Evolutionary conservation across 495 filamentous ascomycete species (phyloP), one percentile per base, ranked within the genome.

Genomic region (Trichoderma virens): DNA sequence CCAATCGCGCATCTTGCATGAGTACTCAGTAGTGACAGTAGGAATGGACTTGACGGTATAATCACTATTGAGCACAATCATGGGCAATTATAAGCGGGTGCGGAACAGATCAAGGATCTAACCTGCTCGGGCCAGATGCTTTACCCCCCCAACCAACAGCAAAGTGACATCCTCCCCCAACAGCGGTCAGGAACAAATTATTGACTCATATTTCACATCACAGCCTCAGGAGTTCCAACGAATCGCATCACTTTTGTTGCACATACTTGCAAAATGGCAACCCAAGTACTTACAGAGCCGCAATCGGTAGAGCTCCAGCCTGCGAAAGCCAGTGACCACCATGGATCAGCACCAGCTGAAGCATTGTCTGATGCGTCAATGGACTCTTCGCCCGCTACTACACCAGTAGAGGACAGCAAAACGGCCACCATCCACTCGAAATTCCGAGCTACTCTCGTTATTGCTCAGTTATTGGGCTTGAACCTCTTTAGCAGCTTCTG

Each of bases 401-500:
- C 34, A 35, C 13, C 43, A 47, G 43, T 8, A 47, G 43, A 23
- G 11, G 38, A 41, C n/a, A n/a, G 18, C 43, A 47, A 47, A 47
- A 47, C 43, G 43, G 43, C 43, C 43, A 47, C 23, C 43, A 8
- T 47, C 43, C 43, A 47, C 43, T 47, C 43, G 4, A 23, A 6
- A 60, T 64, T 65, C n/a, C 45, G 43, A 5, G 43, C 43, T n/a
- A 23, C 43, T 16, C 43, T 64, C 59, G 56, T 69, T 39, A 64
- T 59, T 56, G 25, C 47, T 14, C 63, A 64, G 56, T 54, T 80
- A 5, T 70, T 70, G 27, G 76, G 78, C 51, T 70, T 82, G 34
- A 67, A 71, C 28, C 74, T 76, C 54, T 68, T 79, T 31, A 74
- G 67, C 62, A 76, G 68, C 34, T 70, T 82, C 38, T 69, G 72